These are phyloP conservation scores for Truncatella angustata DNA, from an alignment of 2,329 filamentous ascomycete genomes.

Conservation along the genomic window DNA sequence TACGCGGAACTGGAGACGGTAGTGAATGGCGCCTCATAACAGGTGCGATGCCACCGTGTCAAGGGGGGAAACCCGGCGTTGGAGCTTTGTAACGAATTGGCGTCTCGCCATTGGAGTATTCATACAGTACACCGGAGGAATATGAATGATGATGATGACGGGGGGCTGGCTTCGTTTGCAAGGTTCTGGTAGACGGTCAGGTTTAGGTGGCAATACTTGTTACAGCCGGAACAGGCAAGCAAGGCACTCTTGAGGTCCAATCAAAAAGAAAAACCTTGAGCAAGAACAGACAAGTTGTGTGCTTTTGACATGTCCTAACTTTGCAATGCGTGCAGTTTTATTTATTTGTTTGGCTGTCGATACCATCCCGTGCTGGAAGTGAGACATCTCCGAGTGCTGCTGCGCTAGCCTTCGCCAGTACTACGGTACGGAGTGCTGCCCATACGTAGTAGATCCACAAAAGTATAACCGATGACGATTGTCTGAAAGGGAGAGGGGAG, in stretches of 20 bases:
- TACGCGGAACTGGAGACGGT: constrained; percentile 64
- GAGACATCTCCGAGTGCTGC: no score
- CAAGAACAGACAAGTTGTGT: no score
- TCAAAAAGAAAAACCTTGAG: no score
- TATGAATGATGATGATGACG: constrained; percentile 8
- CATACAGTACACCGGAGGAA: neutral
- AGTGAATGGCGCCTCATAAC: constrained; percentile 13
- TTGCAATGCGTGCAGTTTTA: no score
- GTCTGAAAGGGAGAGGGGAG: no score
- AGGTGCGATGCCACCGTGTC: neutral
- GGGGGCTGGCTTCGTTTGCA: neutral
- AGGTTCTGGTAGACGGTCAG: neutral
- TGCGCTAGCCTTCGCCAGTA: no score
- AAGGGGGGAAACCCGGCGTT: neutral
- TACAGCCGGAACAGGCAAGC: neutral
- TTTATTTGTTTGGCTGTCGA: no score
- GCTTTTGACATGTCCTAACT: no score
- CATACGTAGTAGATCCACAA: no score
- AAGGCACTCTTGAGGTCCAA: neutral
- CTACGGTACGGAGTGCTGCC: no score
- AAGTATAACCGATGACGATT: no score
- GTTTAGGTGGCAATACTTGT: neutral
- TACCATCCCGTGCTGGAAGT: no score
- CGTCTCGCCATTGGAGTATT: constrained; percentile 3
- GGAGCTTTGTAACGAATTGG: constrained; percentile 4